Percentiles rank a stretch among this genome's conserved stretches.
Evolutionary conservation across 176 grass and related monocot species (phyloP).

Genomic region (Triticum monococcum): DNA sequence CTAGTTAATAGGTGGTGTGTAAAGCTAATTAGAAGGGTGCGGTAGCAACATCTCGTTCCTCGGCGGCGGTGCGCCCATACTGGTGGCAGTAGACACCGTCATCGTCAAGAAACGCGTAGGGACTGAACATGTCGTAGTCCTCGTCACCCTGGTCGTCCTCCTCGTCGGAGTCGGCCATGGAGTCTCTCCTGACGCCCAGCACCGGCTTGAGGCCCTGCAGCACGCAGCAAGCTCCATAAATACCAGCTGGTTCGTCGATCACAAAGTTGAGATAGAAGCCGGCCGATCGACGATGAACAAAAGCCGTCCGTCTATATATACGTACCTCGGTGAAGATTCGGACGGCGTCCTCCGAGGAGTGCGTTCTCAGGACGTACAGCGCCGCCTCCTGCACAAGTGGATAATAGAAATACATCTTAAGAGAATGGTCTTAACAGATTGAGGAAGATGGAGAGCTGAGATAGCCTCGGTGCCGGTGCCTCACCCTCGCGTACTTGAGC

Average conservation of each 20-base stretch:
- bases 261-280: background rate
- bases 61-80: background rate
- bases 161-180: background rate
- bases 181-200: conserved; percentile 1
- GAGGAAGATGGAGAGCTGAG: background rate
- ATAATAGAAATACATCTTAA: background rate
- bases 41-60: background rate
- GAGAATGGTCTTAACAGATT: background rate
- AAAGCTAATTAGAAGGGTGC: background rate
- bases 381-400: background rate
- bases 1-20: background rate
- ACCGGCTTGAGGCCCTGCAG: conserved; percentile 11
- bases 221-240: background rate
- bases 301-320: no score
- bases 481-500: conserved; percentile 56
- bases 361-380: background rate
- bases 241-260: background rate
- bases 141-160: background rate
- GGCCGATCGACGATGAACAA: background rate
- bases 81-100: background rate
- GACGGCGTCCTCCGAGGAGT: background rate
- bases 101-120: background rate
- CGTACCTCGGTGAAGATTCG: conserved; percentile 5
- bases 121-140: background rate
- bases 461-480: background rate